Percentiles rank a stretch among this genome's conserved stretches.
phyloP scores from a whole-genome alignment of 2,329 filamentous ascomycete genomes.

The Endocalyx cinctus region DNA sequence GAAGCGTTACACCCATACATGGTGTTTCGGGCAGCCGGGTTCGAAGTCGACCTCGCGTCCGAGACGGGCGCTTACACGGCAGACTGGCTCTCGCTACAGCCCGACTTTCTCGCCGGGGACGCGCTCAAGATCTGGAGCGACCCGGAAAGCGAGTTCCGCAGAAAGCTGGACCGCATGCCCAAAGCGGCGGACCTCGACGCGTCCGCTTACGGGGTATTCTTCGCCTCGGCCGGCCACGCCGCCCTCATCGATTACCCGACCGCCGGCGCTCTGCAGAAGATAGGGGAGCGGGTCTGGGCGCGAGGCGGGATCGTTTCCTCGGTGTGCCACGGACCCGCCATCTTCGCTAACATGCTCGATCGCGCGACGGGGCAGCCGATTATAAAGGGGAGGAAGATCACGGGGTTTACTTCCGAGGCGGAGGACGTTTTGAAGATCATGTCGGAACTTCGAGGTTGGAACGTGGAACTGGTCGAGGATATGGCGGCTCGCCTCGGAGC shows the following conservation, averaged over 20 bases:
- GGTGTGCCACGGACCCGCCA: constrained; percentile 37
- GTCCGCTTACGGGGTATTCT: constrained; percentile 34
- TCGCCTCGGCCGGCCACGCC: constrained; percentile 39
- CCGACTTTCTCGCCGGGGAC: constrained; percentile 35
- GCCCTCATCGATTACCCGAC: constrained; percentile 42
- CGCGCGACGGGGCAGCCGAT: constrained; percentile 27
- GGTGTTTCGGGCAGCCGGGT: constrained; percentile 37
- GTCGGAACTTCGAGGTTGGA: constrained; percentile 26
- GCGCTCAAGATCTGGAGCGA: constrained; percentile 37
- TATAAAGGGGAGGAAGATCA: constrained; percentile 32
- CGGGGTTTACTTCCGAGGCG: constrained; percentile 35
- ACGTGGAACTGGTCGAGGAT: constrained; percentile 29
- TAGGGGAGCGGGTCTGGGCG: constrained; percentile 35
- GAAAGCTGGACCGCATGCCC: constrained; percentile 38
- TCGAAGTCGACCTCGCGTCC: constrained; percentile 42
- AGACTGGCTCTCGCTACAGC: constrained; percentile 39
- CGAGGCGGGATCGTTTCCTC: constrained; percentile 37
- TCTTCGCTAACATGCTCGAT: constrained; percentile 31
- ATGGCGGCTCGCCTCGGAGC: constrained; percentile 17
- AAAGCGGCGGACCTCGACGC: constrained; percentile 31
- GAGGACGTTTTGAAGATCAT: constrained; percentile 30
- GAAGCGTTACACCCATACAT: constrained; percentile 46
- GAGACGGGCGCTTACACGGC: constrained; percentile 39
- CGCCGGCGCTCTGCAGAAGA: constrained; percentile 33
- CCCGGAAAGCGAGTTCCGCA: constrained; percentile 35